Evolutionary conservation across 371 early-diverging fungal species (phyloP).

Genomic region (Mortierella sp.): DNA sequence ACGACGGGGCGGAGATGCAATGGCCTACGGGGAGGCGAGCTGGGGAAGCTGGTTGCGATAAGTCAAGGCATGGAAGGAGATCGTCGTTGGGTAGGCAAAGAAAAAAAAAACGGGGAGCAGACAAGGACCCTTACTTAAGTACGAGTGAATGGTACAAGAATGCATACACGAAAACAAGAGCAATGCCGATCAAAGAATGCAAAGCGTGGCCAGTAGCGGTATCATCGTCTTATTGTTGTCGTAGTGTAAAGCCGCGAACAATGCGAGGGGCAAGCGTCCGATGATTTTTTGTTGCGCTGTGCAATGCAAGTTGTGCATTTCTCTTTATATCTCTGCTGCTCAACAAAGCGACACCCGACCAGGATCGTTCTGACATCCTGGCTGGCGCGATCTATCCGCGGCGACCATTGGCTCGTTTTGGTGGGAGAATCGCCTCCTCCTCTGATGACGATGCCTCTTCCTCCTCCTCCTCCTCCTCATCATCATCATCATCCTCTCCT

Average conservation of each 20-base stretch:
- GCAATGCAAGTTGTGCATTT: not conserved
- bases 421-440: slow-evolving; percentile 36
- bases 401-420: slow-evolving; percentile 30
- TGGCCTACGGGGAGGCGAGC: not conserved
- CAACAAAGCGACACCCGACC: not conserved
- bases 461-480: slow-evolving; percentile 36
- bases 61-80: not conserved
- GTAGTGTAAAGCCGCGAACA: not conserved
- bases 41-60: not conserved
- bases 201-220: not conserved
- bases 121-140: not conserved
- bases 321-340: not conserved
- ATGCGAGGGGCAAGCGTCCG: not conserved
- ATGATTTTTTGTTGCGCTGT: not conserved
- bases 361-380: not conserved
- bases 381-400: slow-evolving; percentile 6
- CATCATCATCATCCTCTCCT: slow-evolving; percentile 48
- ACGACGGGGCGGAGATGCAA: slow-evolving; percentile 11
- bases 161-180: not conserved
- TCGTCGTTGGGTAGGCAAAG: not conserved
- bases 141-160: too few relatives aligned
- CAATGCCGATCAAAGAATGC: not conserved
- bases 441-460: slow-evolving; percentile 53
- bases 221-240: not conserved
- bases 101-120: not conserved